Evolutionary conservation across 176 grass and related monocot species (phyloP).

Genomic region (Musa beccarii): DNA sequence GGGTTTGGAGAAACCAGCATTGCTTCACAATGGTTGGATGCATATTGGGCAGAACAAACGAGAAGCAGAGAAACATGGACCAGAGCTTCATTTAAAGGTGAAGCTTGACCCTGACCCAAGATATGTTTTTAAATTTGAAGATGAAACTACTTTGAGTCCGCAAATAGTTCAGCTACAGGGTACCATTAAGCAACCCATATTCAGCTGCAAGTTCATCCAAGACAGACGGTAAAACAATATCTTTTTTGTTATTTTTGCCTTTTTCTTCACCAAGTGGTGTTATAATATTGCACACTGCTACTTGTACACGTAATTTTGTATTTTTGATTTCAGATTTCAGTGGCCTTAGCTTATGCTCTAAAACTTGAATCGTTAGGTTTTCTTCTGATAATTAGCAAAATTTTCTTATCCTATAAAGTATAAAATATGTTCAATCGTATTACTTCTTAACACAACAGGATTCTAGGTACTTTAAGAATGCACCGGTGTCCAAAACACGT

Average conservation of each 20-base stretch:
- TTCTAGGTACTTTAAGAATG: too few relatives aligned
- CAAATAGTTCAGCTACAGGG: constrained; percentile 67
- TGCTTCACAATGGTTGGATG: constrained; percentile 68
- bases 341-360: too few relatives aligned
- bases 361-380: too few relatives aligned
- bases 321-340: too few relatives aligned
- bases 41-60: constrained; percentile 36
- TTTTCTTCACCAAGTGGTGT: not conserved
- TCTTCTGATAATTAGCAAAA: too few relatives aligned
- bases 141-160: constrained; percentile 46
- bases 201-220: constrained; percentile 83
- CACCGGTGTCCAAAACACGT: too few relatives aligned
- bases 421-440: too few relatives aligned
- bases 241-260: not conserved
- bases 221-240: constrained; percentile 36
- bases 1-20: constrained; percentile 42
- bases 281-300: not conserved
- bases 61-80: constrained; percentile 12
- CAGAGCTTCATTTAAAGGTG: constrained; percentile 53
- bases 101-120: constrained; percentile 61
- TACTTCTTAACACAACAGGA: too few relatives aligned
- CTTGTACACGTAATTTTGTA: too few relatives aligned
- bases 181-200: constrained; percentile 51
- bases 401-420: too few relatives aligned
- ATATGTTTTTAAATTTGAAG: constrained; percentile 77